Conservation (phyloP, 192 early-diverging fungal genomes). For the Podila horticola region DNA sequence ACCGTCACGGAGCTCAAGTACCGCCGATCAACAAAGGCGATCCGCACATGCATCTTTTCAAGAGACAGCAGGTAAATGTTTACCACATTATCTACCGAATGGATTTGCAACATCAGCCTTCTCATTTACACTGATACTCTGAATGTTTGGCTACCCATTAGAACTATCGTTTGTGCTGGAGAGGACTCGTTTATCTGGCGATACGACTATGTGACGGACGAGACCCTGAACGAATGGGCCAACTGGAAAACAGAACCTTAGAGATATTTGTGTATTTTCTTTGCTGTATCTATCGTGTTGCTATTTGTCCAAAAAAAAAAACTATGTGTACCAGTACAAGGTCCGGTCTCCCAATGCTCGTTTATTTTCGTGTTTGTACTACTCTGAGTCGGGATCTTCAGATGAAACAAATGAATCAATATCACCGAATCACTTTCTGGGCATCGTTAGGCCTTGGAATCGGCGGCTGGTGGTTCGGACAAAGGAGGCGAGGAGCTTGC, state of each 20-base stretch:
- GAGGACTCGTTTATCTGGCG: constrained; percentile 87
- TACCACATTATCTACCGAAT: background rate
- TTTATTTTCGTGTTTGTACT: background rate
- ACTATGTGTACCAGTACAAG: no score
- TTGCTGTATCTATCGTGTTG: background rate
- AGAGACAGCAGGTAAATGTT: constrained; percentile 71
- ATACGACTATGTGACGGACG: constrained; percentile 83
- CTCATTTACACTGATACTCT: no score
- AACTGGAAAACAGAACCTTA: constrained; percentile 53
- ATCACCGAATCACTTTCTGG: no score
- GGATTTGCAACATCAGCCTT: background rate
- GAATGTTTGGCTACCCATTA: constrained; percentile 6
- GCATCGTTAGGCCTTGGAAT: no score
- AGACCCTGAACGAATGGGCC: constrained; percentile 78
- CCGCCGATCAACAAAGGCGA: constrained; percentile 79
- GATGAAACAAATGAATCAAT: no score
- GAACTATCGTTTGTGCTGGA: constrained; percentile 76
- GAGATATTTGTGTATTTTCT: background rate
- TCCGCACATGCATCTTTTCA: constrained; percentile 83
- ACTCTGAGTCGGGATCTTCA: no score
- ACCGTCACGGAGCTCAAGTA: constrained; percentile 72
- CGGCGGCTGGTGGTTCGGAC: no score
- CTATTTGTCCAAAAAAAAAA: background rate
- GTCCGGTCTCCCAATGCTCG: background rate
- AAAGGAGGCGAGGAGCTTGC: no score